A percentile compares a stretch with the other conserved stretches of the same genome.
Conservation (phyloP, 768 basidiomycete species). For the Pleurotus tuoliensis region DNA sequence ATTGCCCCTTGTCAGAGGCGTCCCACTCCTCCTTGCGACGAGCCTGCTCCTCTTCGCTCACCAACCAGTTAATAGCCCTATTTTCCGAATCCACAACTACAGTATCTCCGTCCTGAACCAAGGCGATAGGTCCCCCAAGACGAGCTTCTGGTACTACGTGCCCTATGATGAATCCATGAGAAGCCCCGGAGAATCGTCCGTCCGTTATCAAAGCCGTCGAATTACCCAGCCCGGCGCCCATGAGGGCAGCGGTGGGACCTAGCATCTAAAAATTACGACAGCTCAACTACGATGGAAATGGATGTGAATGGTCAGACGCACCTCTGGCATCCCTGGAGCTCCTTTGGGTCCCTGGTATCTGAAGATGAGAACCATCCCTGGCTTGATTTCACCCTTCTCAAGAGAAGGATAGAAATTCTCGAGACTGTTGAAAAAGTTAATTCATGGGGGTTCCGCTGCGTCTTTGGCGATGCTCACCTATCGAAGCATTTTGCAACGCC, state of each 20-base stretch:
- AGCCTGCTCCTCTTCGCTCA: slow-evolving; percentile 62
- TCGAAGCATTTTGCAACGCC: slow-evolving; percentile 79
- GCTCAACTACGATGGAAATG: no score
- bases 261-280: not conserved
- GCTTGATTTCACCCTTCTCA: slow-evolving; percentile 67
- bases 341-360: slow-evolving; percentile 90
- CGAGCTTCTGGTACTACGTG: slow-evolving; percentile 62
- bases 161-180: slow-evolving; percentile 50
- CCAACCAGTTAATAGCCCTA: slow-evolving; percentile 68
- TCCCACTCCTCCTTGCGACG: slow-evolving; percentile 66
- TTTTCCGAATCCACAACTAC: slow-evolving; percentile 70
- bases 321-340: slow-evolving; percentile 91
- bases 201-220: slow-evolving; percentile 84
- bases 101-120: slow-evolving; percentile 78
- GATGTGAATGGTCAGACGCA: slow-evolving; percentile 14
- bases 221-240: slow-evolving; percentile 77
- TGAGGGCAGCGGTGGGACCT: slow-evolving; percentile 81
- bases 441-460: not conserved
- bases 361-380: slow-evolving; percentile 76
- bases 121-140: slow-evolving; percentile 82
- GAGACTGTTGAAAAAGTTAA: slow-evolving; percentile 33
- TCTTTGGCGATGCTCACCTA: slow-evolving; percentile 32
- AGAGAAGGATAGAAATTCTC: slow-evolving; percentile 73
- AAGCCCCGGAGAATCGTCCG: slow-evolving; percentile 86
- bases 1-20: slow-evolving; percentile 53